These are phyloP conservation scores for Pestalotiopsis sp. DNA, from an alignment of 2,329 filamentous ascomycete genomes.

Conservation along the genomic window DNA sequence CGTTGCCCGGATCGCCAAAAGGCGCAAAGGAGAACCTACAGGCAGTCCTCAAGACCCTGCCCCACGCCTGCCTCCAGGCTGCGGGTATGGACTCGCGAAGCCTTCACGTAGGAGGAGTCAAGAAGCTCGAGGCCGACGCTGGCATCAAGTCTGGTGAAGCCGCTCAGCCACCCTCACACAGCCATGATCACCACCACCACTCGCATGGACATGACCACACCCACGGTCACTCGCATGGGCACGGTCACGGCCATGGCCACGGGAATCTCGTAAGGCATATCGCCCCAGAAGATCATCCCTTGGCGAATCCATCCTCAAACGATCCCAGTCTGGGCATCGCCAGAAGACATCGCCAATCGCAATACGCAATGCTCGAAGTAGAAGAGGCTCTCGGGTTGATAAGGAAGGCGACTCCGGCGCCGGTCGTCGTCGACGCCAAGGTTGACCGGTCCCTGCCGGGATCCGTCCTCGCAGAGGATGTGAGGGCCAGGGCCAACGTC, in stretches of 20 bases:
- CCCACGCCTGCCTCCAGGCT: conserved; percentile 92
- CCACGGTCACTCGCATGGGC: conserved; percentile 57
- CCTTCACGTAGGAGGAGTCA: conserved; percentile 79
- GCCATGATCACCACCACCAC: conserved; percentile 44
- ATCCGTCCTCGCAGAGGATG: conserved; percentile 79
- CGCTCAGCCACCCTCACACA: conserved; percentile 31
- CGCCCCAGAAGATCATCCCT: conserved; percentile 44
- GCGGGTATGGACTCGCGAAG: conserved; percentile 79
- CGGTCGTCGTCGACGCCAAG: conserved; percentile 57
- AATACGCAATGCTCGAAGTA: conserved; percentile 90
- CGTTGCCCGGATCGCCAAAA: conserved; percentile 92
- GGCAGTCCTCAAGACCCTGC: conserved; percentile 84
- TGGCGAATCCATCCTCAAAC: conserved; percentile 59
- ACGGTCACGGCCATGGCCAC: conserved; percentile 64
- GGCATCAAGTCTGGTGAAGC: conserved; percentile 51
- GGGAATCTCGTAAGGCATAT: conserved; percentile 75
- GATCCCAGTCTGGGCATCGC: conserved; percentile 65
- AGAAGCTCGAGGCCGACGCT: conserved; percentile 83
- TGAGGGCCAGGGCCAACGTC: conserved; percentile 79
- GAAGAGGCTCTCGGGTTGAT: conserved; percentile 78
- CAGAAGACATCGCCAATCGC: conserved; percentile 79
- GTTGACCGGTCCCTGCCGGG: conserved; percentile 73
- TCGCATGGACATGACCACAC: conserved; percentile 56
- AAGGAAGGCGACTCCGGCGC: conserved; percentile 69
- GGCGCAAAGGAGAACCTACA: conserved; percentile 93